A percentile compares a stretch with the other conserved stretches of the same genome.
phyloP scores from a whole-genome alignment of 2,329 filamentous ascomycete species.

The Anisogramma anomala region DNA sequence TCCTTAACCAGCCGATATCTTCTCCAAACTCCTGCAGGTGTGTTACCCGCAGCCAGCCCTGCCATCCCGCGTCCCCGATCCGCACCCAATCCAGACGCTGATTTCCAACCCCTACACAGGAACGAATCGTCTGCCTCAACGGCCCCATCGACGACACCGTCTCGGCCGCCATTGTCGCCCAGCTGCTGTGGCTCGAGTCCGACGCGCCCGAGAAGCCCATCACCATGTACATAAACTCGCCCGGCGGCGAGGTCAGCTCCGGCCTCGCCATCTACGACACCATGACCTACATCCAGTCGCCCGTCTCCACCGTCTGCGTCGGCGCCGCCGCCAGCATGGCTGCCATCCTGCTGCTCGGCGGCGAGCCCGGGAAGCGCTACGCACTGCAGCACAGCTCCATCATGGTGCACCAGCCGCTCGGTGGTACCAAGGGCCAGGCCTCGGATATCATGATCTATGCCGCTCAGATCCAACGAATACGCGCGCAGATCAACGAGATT shows the following conservation, averaged over 20 bases:
- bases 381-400: conserved; percentile 87
- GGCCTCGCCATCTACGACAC: conserved; percentile 92
- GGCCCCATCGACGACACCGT: conserved; percentile 81
- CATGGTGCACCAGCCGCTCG: conserved; percentile 94
- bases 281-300: conserved; percentile 90
- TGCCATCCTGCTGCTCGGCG: conserved; percentile 74
- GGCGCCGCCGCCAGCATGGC: conserved; percentile 95
- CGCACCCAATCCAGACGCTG: conserved; percentile 21
- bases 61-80: background rate
- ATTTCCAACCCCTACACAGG: conserved; percentile 33
- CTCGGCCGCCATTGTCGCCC: conserved; percentile 88
- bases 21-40: conserved; percentile 68
- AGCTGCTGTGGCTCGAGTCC: conserved; percentile 95
- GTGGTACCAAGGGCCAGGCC: conserved; percentile 54
- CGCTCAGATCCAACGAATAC: conserved; percentile 83
- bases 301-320: conserved; percentile 89
- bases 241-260: conserved; percentile 84
- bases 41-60: conserved; percentile 6
- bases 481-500: conserved; percentile 79
- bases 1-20: conserved; percentile 56
- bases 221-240: conserved; percentile 95
- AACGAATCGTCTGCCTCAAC: conserved; percentile 90
- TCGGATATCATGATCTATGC: conserved; percentile 93
- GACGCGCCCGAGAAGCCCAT: conserved; percentile 92
- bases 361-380: conserved; percentile 72